A percentile compares a stretch with the other conserved stretches of the same genome.
Conservation (phyloP, 352 stramenopile genomes). For the Phytophthora sansomeana region DNA sequence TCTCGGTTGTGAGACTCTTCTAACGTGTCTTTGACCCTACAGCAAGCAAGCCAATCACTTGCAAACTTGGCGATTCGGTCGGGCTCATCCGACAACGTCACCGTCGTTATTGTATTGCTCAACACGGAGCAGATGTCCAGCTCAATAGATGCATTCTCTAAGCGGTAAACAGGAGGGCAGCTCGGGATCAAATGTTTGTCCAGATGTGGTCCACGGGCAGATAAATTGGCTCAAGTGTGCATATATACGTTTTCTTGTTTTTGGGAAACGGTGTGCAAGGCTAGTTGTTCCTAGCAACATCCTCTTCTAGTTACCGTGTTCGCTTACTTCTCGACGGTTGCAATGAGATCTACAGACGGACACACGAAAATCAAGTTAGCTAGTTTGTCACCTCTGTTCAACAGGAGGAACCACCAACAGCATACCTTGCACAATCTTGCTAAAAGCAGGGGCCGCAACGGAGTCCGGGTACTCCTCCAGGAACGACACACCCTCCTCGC, state of each 20-base stretch:
- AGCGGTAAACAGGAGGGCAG: conserved; percentile 18
- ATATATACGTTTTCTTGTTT: conserved; percentile 40
- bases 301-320: not conserved
- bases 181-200: not conserved
- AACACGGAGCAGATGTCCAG: conserved; percentile 53
- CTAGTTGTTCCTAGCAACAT: conserved; percentile 15
- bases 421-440: conserved; percentile 73
- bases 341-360: conserved; percentile 55
- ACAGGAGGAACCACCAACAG: not conserved
- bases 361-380: conserved; percentile 20
- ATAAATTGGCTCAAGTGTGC: conserved; percentile 31
- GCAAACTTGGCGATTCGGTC: conserved; percentile 89
- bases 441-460: conserved; percentile 73
- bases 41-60: conserved; percentile 85
- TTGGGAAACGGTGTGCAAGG: not conserved
- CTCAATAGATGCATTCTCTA: conserved; percentile 40
- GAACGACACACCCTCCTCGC: conserved; percentile 96
- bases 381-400: not conserved
- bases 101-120: conserved; percentile 86
- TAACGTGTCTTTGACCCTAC: conserved; percentile 13
- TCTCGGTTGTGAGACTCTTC: not conserved
- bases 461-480: conserved; percentile 89
- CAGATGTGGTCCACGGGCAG: not conserved
- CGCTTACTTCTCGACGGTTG: conserved; percentile 56
- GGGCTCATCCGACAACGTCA: conserved; percentile 89